Percentiles rank a stretch among this genome's conserved stretches.
These are phyloP conservation scores for Solanum aculeatissimum DNA, from an alignment of 305 asterid species.

Conservation along the genomic window DNA sequence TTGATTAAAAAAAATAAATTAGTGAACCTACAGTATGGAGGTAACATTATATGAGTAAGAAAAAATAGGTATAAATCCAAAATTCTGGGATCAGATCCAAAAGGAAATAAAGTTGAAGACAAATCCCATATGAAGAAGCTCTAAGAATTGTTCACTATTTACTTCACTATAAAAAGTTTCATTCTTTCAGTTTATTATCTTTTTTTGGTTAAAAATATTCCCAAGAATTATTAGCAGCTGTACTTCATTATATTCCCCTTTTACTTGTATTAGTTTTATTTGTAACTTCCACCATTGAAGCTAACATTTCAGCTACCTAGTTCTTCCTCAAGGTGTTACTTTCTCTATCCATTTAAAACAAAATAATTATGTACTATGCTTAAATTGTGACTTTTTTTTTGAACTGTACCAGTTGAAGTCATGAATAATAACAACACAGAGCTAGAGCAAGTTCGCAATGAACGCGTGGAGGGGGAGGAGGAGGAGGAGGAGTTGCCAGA, in stretches of 20 bases:
- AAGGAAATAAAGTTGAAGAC: background rate
- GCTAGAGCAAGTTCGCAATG: background rate
- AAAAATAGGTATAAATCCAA: background rate
- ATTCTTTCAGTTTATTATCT: background rate
- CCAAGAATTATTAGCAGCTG: background rate
- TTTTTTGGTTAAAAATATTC: background rate
- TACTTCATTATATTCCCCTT: background rate
- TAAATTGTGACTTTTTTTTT: background rate
- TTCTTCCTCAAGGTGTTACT: background rate
- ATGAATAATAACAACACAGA: background rate
- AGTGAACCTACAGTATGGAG: background rate
- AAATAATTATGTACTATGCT: background rate
- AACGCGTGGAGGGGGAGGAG: background rate
- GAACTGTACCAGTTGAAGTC: background rate
- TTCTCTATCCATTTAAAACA: background rate
- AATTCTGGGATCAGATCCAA: background rate
- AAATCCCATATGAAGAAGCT: constrained; percentile 12
- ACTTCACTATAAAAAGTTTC: background rate
- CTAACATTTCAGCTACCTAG: background rate
- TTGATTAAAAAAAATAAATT: background rate
- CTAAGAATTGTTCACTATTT: constrained; percentile 9
- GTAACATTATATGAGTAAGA: background rate
- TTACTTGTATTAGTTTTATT: background rate
- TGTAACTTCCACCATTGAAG: background rate
- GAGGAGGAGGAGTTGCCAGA: background rate